Percentiles rank a stretch among this genome's conserved stretches.
phyloP scores from a whole-genome alignment of 1,284 basidiomycete genomes.

The Puccinia hordei region DNA sequence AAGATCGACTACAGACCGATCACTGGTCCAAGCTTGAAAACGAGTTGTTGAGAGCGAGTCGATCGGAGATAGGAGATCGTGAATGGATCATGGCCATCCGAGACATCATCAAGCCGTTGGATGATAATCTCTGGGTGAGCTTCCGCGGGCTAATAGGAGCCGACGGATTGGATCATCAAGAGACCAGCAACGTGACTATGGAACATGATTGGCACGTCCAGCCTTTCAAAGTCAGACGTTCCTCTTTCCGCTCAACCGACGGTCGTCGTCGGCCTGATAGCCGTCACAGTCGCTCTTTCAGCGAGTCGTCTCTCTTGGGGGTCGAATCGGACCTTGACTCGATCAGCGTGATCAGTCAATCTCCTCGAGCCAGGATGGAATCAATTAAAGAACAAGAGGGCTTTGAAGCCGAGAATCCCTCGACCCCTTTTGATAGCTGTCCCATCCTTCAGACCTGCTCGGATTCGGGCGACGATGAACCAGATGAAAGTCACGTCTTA shows the following conservation, averaged over 20 bases:
- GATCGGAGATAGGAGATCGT: neutral
- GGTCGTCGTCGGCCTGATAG: neutral
- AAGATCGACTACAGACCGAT: neutral
- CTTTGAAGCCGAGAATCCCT: neutral
- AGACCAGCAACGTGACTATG: neutral
- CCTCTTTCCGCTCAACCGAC: neutral
- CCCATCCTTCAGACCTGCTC: neutral
- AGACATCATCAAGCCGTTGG: neutral
- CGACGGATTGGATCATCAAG: neutral
- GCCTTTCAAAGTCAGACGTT: neutral
- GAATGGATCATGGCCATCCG: constrained; percentile 19
- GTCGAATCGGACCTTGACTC: neutral
- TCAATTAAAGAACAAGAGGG: constrained; percentile 6
- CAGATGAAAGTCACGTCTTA: neutral
- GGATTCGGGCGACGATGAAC: neutral
- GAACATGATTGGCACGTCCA: constrained; percentile 8
- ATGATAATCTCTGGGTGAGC: constrained; percentile 1
- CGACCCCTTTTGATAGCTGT: too few species aligned
- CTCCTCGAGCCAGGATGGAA: neutral
- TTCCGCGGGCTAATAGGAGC: neutral
- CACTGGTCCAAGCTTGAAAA: neutral
- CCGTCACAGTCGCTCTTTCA: neutral
- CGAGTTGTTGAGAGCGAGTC: neutral
- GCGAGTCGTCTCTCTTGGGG: neutral
- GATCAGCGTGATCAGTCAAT: constrained; percentile 10